phyloP scores from a whole-genome alignment of 2,329 filamentous ascomycete species.

The Aspergillus pseudotamarii region DNA sequence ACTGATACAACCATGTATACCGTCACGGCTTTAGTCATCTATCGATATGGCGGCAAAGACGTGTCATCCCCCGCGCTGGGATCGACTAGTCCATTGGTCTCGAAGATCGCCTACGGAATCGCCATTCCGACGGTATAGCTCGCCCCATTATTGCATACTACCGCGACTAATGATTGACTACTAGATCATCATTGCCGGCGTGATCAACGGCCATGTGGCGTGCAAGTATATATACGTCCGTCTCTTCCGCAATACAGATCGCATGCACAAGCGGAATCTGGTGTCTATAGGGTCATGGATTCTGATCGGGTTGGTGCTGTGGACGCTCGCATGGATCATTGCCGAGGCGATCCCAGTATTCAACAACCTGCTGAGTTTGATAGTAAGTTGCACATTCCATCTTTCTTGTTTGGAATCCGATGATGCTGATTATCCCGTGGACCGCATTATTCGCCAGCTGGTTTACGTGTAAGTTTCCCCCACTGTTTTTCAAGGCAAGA shows the following conservation, averaged over 20 bases:
- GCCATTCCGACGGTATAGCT: slow-evolving; percentile 53
- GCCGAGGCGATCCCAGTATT: slow-evolving; percentile 69
- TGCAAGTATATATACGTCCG: slow-evolving; percentile 66
- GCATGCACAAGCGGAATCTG: slow-evolving; percentile 50
- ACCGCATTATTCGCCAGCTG: slow-evolving; percentile 63
- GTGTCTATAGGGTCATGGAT: slow-evolving; percentile 59
- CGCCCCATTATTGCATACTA: no score
- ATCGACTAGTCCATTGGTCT: slow-evolving; percentile 56
- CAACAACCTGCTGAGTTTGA: slow-evolving; percentile 62
- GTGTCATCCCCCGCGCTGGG: slow-evolving; percentile 67
- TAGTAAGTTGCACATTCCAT: background rate
- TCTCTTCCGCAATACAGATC: slow-evolving; percentile 60
- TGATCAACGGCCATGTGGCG: slow-evolving; percentile 67
- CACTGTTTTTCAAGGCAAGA: background rate
- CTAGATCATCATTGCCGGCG: slow-evolving; percentile 65
- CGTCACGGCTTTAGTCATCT: slow-evolving; percentile 66
- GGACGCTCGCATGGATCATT: slow-evolving; percentile 64
- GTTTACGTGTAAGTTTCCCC: slow-evolving; percentile 54
- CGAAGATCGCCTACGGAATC: slow-evolving; percentile 67
- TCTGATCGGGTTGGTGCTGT: slow-evolving; percentile 55
- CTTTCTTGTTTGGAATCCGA: background rate
- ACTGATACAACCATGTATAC: slow-evolving; percentile 63
- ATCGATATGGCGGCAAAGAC: slow-evolving; percentile 61
- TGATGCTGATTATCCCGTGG: slow-evolving; percentile 4
- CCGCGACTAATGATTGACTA: background rate